A percentile compares a stretch with the other conserved stretches of the same genome.
Evolutionary conservation across 352 stramenopile species (phyloP).

Genomic region (Pythium diclinum): DNA sequence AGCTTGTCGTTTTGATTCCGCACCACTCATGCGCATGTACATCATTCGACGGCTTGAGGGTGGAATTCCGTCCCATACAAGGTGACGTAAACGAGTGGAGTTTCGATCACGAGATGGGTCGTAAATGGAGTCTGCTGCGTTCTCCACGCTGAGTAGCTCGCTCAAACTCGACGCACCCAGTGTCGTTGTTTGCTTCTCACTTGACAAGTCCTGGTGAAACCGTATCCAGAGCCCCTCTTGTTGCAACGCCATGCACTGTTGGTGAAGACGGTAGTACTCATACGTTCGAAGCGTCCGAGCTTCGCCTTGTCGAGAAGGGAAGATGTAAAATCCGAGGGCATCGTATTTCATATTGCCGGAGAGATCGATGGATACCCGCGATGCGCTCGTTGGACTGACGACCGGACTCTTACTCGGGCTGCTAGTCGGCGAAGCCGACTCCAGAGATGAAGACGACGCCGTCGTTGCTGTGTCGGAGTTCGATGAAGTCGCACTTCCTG

Average conservation of each 20-base stretch:
- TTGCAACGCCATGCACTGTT: conserved; percentile 37
- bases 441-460: not conserved
- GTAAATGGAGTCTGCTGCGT: not conserved
- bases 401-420: not conserved
- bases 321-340: conserved; percentile 47
- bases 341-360: conserved; percentile 29
- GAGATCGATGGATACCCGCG: conserved; percentile 17
- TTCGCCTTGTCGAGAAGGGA: not conserved
- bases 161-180: not conserved
- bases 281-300: conserved; percentile 27
- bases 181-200: not conserved
- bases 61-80: conserved; percentile 57
- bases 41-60: conserved; percentile 34
- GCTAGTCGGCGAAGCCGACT: conserved; percentile 8
- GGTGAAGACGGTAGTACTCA: conserved; percentile 46
- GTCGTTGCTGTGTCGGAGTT: conserved; percentile 6
- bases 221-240: conserved; percentile 37
- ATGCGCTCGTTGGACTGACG: conserved; percentile 4
- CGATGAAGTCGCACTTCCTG: not conserved
- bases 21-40: conserved; percentile 52
- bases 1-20: conserved; percentile 16
- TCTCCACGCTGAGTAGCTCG: not conserved
- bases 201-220: conserved; percentile 15
- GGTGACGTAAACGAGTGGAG: conserved; percentile 20
- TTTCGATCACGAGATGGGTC: conserved; percentile 9